Evolutionary conservation across 257 asterid species (phyloP).

Genomic region (Verbena officinalis): DNA sequence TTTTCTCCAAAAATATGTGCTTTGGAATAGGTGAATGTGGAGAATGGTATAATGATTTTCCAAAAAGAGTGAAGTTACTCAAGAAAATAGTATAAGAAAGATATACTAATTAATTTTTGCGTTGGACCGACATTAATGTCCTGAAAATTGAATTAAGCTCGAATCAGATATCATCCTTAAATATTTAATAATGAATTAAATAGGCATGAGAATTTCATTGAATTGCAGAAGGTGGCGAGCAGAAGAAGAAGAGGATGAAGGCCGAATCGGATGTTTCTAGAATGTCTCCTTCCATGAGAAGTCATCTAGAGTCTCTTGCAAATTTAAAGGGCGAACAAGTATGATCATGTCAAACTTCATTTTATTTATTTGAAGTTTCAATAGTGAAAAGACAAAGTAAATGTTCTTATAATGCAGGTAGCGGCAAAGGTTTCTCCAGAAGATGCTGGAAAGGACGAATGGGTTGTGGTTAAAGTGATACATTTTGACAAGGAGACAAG

Average conservation of each 20-base stretch:
- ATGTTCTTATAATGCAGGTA: conserved; percentile 37
- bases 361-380: not conserved
- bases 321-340: conserved; percentile 81
- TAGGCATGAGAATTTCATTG: conserved; percentile 22
- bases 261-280: conserved; percentile 59
- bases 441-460: conserved; percentile 69
- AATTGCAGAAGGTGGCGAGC: conserved; percentile 59
- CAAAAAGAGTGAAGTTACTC: not conserved
- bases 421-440: conserved; percentile 71
- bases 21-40: not conserved
- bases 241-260: conserved; percentile 64
- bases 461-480: conserved; percentile 72
- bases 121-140: not conserved
- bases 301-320: conserved; percentile 59
- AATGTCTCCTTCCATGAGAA: conserved; percentile 57
- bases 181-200: too few species aligned
- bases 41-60: not conserved
- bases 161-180: not conserved
- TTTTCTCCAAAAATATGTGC: not conserved
- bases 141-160: not conserved
- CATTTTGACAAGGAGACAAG: conserved; percentile 70
- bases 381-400: not conserved
- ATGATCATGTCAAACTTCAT: conserved; percentile 2
- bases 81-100: not conserved
- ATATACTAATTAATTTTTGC: not conserved